These are phyloP conservation scores for Vachellia pachyceras DNA, from an alignment of 306 rosid species.

Conservation along the genomic window DNA sequence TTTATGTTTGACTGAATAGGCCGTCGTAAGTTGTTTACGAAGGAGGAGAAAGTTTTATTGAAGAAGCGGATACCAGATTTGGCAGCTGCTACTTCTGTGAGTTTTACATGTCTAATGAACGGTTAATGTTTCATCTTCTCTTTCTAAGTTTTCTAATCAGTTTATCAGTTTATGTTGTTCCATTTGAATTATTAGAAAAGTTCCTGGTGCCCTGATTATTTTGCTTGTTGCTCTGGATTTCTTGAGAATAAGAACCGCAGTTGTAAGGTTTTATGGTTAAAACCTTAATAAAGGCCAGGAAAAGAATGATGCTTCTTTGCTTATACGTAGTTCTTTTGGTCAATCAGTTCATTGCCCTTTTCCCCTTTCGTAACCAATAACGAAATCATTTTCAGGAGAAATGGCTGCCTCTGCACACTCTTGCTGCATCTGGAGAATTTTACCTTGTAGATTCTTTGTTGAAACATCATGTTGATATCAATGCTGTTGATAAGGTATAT, in stretches of 20 bases:
- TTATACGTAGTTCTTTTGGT: constrained; percentile 19
- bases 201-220: constrained; percentile 17
- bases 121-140: not conserved
- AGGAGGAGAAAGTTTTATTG: constrained; percentile 77
- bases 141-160: not conserved
- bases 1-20: constrained; percentile 53
- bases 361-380: constrained; percentile 4
- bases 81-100: constrained; percentile 79
- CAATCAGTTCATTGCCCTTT: constrained; percentile 17
- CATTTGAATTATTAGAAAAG: constrained; percentile 23
- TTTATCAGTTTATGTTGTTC: constrained; percentile 25
- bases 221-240: constrained; percentile 1
- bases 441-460: constrained; percentile 69
- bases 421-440: constrained; percentile 86
- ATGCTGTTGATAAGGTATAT: constrained; percentile 83
- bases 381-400: constrained; percentile 62
- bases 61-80: constrained; percentile 64
- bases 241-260: not conserved
- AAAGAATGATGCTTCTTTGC: constrained; percentile 23
- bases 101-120: constrained; percentile 36
- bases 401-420: constrained; percentile 89
- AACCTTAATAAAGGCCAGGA: not conserved
- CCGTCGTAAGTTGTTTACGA: constrained; percentile 66
- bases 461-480: constrained; percentile 79
- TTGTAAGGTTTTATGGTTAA: not conserved